phyloP scores from a whole-genome alignment of 2,329 filamentous ascomycete genomes.

The Fusarium albidum region DNA sequence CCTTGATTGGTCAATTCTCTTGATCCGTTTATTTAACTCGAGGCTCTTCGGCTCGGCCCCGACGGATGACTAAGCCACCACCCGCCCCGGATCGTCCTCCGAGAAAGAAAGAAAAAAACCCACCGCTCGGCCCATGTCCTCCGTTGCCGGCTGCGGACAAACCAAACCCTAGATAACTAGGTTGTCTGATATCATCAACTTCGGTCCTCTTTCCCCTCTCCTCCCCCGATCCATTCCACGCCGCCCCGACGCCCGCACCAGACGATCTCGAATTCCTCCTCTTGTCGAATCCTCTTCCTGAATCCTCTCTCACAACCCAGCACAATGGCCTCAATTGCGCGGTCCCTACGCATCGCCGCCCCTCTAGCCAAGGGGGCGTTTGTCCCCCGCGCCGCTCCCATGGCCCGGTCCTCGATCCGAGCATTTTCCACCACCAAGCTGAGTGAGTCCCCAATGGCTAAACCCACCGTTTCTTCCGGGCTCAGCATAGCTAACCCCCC shows the following conservation, averaged over 20 bases:
- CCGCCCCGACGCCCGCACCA: too few relatives aligned
- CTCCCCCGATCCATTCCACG: too few relatives aligned
- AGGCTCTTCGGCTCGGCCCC: too few relatives aligned
- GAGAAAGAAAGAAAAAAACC: slow-evolving; percentile 22
- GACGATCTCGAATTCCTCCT: slow-evolving; percentile 4
- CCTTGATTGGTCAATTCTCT: too few relatives aligned
- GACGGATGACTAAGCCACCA: slow-evolving; percentile 30
- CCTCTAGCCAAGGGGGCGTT: slow-evolving; percentile 53
- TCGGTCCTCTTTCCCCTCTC: neutral
- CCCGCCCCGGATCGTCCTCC: slow-evolving; percentile 17
- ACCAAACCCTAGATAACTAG: slow-evolving; percentile 22
- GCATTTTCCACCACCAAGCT: slow-evolving; percentile 51
- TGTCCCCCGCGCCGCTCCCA: slow-evolving; percentile 49
- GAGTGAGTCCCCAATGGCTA: too few relatives aligned
- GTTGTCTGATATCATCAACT: slow-evolving; percentile 31
- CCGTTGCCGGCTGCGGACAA: slow-evolving; percentile 22
- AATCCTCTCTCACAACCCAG: slow-evolving; percentile 14
- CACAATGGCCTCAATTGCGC: slow-evolving; percentile 69
- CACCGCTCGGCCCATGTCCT: slow-evolving; percentile 30
- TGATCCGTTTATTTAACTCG: too few relatives aligned
- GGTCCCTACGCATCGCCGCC: slow-evolving; percentile 60
- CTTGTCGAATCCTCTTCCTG: neutral
- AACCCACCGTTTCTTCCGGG: too few relatives aligned
- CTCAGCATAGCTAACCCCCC: too few relatives aligned
- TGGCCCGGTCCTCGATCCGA: slow-evolving; percentile 53